Conservation (phyloP, 83 land plant genomes). For the Picea abies region DNA sequence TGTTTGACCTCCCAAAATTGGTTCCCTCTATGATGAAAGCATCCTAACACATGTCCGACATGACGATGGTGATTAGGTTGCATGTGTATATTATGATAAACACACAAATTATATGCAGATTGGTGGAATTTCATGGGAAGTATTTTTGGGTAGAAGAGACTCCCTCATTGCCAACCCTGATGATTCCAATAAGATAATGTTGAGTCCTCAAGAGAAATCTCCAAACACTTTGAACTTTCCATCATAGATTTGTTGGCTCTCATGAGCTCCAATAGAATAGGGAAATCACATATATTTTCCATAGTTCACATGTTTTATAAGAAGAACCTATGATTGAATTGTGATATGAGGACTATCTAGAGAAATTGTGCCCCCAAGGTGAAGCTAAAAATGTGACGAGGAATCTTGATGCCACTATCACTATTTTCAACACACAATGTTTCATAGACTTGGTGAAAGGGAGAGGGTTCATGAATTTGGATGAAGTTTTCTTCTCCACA, state of each 20-base stretch:
- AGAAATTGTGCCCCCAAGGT: conserved; percentile 50
- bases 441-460: conserved; percentile 59
- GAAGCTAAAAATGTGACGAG: conserved; percentile 53
- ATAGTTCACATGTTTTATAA: conserved; percentile 68
- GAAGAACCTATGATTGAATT: conserved; percentile 56
- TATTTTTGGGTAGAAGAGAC: conserved; percentile 62
- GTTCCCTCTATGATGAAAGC: no score
- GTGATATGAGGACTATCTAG: conserved; percentile 33
- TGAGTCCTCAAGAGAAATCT: conserved; percentile 61
- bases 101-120: conserved; percentile 26
- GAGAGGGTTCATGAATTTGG: conserved; percentile 70
- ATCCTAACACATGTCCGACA: no score
- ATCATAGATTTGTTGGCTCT: conserved; percentile 59
- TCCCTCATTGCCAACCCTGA: conserved; percentile 59
- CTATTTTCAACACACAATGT: conserved; percentile 65
- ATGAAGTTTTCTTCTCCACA: conserved; percentile 53
- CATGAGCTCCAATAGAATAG: conserved; percentile 52
- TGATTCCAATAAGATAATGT: conserved; percentile 55
- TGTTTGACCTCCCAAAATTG: no score
- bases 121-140: conserved; percentile 71
- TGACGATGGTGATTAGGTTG: no score
- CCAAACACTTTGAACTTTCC: conserved; percentile 33
- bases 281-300: conserved; percentile 61
- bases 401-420: conserved; percentile 48
- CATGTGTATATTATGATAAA: no score